Percentiles rank a stretch among this genome's conserved stretches.
Conservation (phyloP, 2,329 filamentous ascomycete genomes). For the Penicillium sp. region DNA sequence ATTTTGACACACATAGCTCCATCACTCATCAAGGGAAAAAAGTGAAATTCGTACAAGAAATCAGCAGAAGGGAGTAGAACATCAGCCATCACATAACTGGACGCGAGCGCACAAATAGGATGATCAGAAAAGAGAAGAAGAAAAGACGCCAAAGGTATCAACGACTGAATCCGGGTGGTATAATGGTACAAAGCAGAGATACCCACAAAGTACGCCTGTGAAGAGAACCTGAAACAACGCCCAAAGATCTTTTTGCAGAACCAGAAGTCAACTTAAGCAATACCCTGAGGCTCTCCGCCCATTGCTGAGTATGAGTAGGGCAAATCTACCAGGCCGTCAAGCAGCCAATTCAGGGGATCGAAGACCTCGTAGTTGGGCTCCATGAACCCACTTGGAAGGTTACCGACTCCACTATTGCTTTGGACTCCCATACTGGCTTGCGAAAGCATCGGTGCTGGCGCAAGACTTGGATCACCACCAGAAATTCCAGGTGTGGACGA, state of each 20-base stretch:
- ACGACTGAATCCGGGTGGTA: slow-evolving; percentile 22
- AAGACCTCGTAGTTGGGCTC: slow-evolving; percentile 81
- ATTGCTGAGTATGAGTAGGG: slow-evolving; percentile 65
- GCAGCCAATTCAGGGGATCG: slow-evolving; percentile 88
- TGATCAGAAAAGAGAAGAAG: slow-evolving; percentile 3
- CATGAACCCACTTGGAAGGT: slow-evolving; percentile 53
- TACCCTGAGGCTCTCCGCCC: slow-evolving; percentile 45
- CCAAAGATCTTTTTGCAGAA: no score
- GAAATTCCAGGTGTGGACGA: slow-evolving; percentile 38
- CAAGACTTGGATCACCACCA: slow-evolving; percentile 45
- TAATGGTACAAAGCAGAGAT: slow-evolving; percentile 24
- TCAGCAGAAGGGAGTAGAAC: slow-evolving; percentile 1
- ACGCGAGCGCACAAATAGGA: background rate
- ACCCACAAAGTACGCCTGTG: slow-evolving; percentile 14
- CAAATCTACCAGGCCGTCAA: slow-evolving; percentile 80
- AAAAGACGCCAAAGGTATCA: slow-evolving; percentile 21
- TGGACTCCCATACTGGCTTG: slow-evolving; percentile 33
- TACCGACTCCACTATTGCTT: slow-evolving; percentile 22
- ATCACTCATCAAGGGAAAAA: slow-evolving; percentile 1
- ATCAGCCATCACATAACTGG: slow-evolving; percentile 4
- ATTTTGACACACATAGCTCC: background rate
- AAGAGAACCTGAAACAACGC: slow-evolving; percentile 4
- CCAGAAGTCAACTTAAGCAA: slow-evolving; percentile 32
- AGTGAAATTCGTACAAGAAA: slow-evolving; percentile 3
- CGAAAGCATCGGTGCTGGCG: slow-evolving; percentile 37